Conservation (phyloP, 768 basidiomycete genomes). For the Trametes cingulata region DNA sequence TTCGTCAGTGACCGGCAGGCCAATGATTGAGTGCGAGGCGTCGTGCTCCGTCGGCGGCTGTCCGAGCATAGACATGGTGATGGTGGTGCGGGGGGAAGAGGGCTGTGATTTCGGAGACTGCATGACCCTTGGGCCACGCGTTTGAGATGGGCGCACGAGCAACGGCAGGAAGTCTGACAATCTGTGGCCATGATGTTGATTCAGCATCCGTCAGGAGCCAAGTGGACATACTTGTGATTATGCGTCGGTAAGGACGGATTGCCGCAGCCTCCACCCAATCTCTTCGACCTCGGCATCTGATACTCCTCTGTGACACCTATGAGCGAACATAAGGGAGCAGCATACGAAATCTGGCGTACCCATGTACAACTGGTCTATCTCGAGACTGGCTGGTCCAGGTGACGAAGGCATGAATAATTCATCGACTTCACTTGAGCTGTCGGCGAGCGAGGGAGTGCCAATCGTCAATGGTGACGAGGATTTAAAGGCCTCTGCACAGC, state of each 20-base stretch:
- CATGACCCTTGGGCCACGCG: slow-evolving; percentile 12
- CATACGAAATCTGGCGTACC: slow-evolving; percentile 43
- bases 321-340: not conserved
- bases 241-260: slow-evolving; percentile 15
- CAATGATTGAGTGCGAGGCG: slow-evolving; percentile 11
- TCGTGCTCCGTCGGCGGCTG: slow-evolving; percentile 30
- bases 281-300: slow-evolving; percentile 53
- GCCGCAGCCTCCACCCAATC: slow-evolving; percentile 40
- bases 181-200: slow-evolving; percentile 24
- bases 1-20: slow-evolving; percentile 24
- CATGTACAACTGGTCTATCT: slow-evolving; percentile 12
- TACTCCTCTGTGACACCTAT: slow-evolving; percentile 44
- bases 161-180: slow-evolving; percentile 42
- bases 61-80: slow-evolving; percentile 36
- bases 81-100: slow-evolving; percentile 26
- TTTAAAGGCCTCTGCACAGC: slow-evolving; percentile 19
- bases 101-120: slow-evolving; percentile 28
- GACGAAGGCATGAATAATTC: slow-evolving; percentile 51
- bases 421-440: slow-evolving; percentile 49
- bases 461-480: slow-evolving; percentile 21
- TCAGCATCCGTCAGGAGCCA: no score
- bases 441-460: slow-evolving; percentile 39
- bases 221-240: slow-evolving; percentile 3
- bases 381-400: slow-evolving; percentile 33
- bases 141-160: slow-evolving; percentile 23